Evolutionary conservation across 2,329 filamentous ascomycete genomes (phyloP).

Genomic region (Colletotrichum nymphaeae): DNA sequence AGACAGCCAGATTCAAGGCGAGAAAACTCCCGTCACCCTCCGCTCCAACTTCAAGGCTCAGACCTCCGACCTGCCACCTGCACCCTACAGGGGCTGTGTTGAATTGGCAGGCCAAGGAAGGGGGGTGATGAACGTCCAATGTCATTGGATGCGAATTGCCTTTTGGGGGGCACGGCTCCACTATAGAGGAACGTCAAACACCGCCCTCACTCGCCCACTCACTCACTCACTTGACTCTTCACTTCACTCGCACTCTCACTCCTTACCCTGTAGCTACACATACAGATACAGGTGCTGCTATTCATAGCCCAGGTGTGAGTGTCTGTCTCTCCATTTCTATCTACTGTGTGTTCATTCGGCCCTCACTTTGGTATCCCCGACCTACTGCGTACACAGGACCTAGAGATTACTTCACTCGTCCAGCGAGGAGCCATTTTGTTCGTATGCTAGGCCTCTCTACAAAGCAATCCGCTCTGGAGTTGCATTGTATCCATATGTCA

Average conservation of each 20-base stretch:
- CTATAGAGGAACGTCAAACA: background rate
- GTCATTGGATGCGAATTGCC: background rate
- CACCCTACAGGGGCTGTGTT: background rate
- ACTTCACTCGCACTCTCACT: background rate
- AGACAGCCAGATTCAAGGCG: background rate
- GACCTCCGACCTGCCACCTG: conserved; percentile 1
- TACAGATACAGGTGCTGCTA: background rate
- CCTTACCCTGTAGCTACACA: background rate
- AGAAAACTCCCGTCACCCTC: background rate
- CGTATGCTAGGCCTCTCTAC: no score
- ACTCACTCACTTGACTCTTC: background rate
- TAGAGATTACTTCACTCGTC: no score
- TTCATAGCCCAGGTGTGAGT: background rate
- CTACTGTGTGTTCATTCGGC: background rate
- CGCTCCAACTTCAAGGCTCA: no score
- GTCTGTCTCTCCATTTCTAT: background rate
- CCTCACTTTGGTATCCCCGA: background rate
- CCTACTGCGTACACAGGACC: no score
- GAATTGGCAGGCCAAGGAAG: background rate
- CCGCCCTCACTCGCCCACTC: background rate
- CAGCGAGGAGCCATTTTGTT: no score
- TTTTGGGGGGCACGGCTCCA: background rate
- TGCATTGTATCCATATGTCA: background rate
- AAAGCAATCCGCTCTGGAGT: background rate
- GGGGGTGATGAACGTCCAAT: background rate